Evolutionary conservation across 108 stramenopile species (phyloP).

Genomic region (Pseudonitzschia multiseries): DNA sequence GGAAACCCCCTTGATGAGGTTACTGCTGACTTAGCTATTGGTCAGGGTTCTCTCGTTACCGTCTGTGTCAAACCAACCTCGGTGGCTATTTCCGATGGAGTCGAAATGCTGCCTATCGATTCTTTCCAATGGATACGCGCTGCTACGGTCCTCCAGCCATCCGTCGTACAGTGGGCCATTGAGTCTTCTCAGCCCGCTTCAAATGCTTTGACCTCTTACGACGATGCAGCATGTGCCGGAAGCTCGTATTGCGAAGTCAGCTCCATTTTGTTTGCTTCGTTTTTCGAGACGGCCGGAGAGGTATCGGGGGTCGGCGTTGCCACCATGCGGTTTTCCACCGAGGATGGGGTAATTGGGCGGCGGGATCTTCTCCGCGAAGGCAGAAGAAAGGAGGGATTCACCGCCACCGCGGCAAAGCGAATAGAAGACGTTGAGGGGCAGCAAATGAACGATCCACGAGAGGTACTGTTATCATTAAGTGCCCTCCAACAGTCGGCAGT

Average conservation of each 20-base stretch:
- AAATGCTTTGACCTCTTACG: slow-evolving; percentile 10
- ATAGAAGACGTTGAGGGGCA: no score
- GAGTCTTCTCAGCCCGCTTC: slow-evolving; percentile 3
- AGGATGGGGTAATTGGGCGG: no score
- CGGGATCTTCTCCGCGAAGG: no score
- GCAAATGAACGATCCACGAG: no score
- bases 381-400: no score
- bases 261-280: slow-evolving; percentile 21
- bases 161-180: slow-evolving; percentile 4
- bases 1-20: neutral
- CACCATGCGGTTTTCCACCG: slow-evolving; percentile 18
- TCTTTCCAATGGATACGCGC: slow-evolving; percentile 3
- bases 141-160: neutral
- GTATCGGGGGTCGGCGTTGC: slow-evolving; percentile 16
- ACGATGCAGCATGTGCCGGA: neutral
- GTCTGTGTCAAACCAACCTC: slow-evolving; percentile 12
- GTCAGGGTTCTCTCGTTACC: slow-evolving; percentile 16
- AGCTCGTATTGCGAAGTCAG: neutral
- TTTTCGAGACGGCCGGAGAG: slow-evolving; percentile 7
- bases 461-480: no score
- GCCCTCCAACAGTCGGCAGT: no score
- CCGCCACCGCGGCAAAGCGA: no score
- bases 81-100: slow-evolving; percentile 7
- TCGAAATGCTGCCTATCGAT: slow-evolving; percentile 14
- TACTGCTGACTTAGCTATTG: neutral